phyloP scores from a whole-genome alignment of 2,329 filamentous ascomycete species.

The Aspergillus sojae region DNA sequence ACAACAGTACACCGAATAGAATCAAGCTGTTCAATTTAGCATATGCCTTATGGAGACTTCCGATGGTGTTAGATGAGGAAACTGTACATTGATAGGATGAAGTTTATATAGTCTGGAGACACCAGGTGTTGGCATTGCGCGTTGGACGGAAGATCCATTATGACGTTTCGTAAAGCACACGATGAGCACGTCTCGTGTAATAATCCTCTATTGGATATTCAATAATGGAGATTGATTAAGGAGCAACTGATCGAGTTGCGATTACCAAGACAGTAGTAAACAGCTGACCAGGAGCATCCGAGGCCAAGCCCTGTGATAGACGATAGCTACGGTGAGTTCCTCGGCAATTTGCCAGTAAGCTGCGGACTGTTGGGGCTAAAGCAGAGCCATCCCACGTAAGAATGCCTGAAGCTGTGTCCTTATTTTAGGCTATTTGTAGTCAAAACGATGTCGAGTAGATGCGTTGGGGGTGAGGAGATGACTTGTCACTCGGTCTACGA shows the following conservation, averaged over 20 bases:
- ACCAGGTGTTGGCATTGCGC: slow-evolving; percentile 55
- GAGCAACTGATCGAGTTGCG: background rate
- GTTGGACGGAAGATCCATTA: slow-evolving; percentile 29
- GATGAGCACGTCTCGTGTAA: background rate
- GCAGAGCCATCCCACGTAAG: slow-evolving; percentile 3
- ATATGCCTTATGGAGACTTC: slow-evolving; percentile 10
- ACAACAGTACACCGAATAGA: slow-evolving; percentile 83
- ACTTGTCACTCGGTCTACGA: background rate
- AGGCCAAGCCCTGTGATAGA: background rate
- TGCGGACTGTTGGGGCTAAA: background rate
- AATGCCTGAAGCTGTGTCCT: background rate
- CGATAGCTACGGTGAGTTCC: slow-evolving; percentile 1
- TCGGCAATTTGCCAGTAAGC: background rate
- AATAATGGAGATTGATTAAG: background rate
- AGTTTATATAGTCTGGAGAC: slow-evolving; percentile 55
- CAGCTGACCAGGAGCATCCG: slow-evolving; percentile 1
- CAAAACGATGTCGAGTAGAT: background rate
- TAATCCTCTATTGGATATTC: background rate
- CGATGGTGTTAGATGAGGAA: slow-evolving; percentile 8
- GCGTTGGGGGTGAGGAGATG: background rate
- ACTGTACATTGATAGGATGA: slow-evolving; percentile 56
- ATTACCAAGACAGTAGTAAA: background rate
- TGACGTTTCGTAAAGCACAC: slow-evolving; percentile 1
- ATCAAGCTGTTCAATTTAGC: slow-evolving; percentile 60
- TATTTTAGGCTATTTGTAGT: background rate